A percentile compares a stretch with the other conserved stretches of the same genome.
Evolutionary conservation across 306 rosid genomes (phyloP).

Genomic region (Begonia fuchsioides): DNA sequence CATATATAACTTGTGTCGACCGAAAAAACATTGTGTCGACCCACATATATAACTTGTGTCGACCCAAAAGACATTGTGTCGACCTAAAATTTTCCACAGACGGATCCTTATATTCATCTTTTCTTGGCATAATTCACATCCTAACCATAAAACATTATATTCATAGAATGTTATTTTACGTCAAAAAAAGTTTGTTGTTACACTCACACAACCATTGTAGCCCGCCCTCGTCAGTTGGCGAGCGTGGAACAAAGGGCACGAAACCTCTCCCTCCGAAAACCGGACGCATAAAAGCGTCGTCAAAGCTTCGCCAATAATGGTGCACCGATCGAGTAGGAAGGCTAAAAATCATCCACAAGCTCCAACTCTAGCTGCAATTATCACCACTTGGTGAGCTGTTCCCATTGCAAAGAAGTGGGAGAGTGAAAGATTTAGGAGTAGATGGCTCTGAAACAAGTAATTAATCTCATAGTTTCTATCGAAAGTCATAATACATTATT

Average conservation of each 20-base stretch:
- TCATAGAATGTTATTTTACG: too few relatives aligned
- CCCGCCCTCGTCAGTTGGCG: conserved; percentile 46
- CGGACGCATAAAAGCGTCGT: conserved; percentile 79
- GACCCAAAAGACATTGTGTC: too few relatives aligned
- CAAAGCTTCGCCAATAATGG: conserved; percentile 81
- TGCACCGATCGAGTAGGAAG: conserved; percentile 51
- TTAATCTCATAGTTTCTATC: too few relatives aligned
- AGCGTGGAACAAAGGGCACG: conserved; percentile 69
- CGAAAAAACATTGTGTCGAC: too few relatives aligned
- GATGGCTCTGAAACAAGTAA: conserved; percentile 57
- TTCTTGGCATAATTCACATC: too few relatives aligned
- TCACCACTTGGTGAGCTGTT: conserved; percentile 22
- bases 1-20: too few relatives aligned
- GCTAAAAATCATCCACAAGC: conserved; percentile 44
- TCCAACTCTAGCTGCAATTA: conserved; percentile 21
- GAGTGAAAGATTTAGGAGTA: conserved; percentile 44
- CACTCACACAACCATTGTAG: conserved; percentile 31
- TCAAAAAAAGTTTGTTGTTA: too few relatives aligned
- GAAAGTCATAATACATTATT: too few relatives aligned
- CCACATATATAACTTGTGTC: too few relatives aligned
- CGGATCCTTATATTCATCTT: too few relatives aligned
- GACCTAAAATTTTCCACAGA: too few relatives aligned
- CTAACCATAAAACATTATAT: too few relatives aligned
- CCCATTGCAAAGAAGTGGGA: conserved; percentile 50
- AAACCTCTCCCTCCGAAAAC: conserved; percentile 91